Conservation (phyloP, 2,329 filamentous ascomycete species). For the Xylaria sp. region DNA sequence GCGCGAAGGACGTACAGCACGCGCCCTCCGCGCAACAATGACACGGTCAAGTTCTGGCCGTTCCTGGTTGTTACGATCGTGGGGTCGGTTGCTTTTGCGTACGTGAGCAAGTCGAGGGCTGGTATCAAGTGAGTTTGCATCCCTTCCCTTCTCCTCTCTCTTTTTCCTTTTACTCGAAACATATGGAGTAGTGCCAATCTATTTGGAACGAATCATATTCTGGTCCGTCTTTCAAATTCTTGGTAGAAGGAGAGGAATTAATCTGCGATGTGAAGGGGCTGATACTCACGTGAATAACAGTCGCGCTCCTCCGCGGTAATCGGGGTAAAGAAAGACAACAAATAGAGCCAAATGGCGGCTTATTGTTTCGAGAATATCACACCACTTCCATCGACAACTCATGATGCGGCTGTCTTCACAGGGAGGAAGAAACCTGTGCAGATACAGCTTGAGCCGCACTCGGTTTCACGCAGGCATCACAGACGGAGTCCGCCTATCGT, state of each 20-base stretch:
- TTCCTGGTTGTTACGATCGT: slow-evolving; percentile 47
- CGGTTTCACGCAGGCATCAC: no score
- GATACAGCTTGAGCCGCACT: background rate
- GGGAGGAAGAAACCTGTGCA: no score
- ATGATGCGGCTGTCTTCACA: no score
- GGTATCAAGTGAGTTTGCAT: slow-evolving; percentile 41
- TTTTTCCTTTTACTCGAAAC: background rate
- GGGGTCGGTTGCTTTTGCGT: slow-evolving; percentile 45
- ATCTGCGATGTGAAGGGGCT: background rate
- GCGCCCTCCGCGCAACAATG: slow-evolving; percentile 34
- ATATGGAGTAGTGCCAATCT: background rate
- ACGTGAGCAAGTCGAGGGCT: slow-evolving; percentile 46
- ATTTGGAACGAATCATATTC: background rate
- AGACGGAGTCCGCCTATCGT: background rate
- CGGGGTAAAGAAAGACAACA: background rate
- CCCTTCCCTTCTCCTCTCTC: background rate
- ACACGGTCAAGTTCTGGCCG: slow-evolving; percentile 52
- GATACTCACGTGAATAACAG: background rate
- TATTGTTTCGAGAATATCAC: no score
- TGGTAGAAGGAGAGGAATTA: background rate
- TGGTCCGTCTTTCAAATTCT: background rate
- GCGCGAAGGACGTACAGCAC: slow-evolving; percentile 38
- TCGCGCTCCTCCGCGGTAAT: background rate
- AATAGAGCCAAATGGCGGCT: no score
- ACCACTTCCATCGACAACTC: no score